A percentile compares a stretch with the other conserved stretches of the same genome.
phyloP scores from a whole-genome alignment of 441 rosid genomes.

The Adansonia grandidieri region DNA sequence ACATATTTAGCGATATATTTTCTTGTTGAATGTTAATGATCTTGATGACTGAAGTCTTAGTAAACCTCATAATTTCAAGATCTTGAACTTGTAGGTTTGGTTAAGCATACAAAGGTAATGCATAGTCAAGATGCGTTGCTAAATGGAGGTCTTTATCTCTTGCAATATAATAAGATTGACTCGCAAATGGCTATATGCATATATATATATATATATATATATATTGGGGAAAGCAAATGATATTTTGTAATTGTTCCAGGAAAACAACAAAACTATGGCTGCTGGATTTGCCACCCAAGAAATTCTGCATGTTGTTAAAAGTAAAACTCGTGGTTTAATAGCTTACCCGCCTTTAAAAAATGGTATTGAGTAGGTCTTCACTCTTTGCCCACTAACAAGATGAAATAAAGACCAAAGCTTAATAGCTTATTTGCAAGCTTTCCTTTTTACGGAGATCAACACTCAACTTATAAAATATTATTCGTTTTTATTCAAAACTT shows the following conservation, averaged over 20 bases:
- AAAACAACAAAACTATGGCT: no score
- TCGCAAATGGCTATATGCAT: neutral
- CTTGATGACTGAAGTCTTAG: neutral
- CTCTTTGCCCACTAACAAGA: no score
- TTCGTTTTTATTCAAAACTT: no score
- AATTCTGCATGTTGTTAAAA: neutral
- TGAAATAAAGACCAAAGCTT: no score
- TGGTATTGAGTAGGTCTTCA: no score
- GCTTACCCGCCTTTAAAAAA: no score
- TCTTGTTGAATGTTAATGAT: neutral
- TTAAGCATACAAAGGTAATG: neutral
- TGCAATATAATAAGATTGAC: neutral
- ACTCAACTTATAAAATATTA: no score
- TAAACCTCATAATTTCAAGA: neutral
- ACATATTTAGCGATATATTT: neutral
- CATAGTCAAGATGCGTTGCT: neutral
- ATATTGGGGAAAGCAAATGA: neutral
- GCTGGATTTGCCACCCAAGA: neutral
- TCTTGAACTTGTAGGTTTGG: neutral
- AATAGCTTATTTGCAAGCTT: no score
- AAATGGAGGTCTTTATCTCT: neutral
- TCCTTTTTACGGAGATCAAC: no score
- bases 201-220: no score
- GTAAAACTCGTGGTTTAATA: no score
- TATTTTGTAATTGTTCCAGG: neutral